A percentile compares a stretch with the other conserved stretches of the same genome.
Conservation (phyloP, 345 rosid genomes). For the Murraya paniculata region DNA sequence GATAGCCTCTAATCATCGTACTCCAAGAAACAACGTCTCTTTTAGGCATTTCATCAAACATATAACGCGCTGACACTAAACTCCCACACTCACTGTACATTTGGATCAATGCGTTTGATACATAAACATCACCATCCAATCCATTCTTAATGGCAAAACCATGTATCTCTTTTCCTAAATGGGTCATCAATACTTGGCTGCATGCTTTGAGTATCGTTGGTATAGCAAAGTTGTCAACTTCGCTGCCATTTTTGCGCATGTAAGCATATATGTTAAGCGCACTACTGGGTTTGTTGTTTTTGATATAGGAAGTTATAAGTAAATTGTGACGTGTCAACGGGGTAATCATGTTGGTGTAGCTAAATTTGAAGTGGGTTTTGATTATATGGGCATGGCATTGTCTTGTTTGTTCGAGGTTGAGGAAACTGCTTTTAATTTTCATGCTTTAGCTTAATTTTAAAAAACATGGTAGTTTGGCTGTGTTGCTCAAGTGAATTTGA, state of each 20-base stretch:
- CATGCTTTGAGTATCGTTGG: constrained; percentile 52
- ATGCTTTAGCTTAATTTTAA: neutral
- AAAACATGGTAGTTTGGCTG: neutral
- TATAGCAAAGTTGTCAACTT: constrained; percentile 36
- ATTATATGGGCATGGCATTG: constrained; percentile 32
- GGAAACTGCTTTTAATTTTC: neutral
- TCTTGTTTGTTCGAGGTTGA: constrained; percentile 27
- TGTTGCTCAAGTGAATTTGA: neutral
- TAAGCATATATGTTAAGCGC: constrained; percentile 29
- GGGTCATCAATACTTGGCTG: constrained; percentile 20
- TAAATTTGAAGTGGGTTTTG: constrained; percentile 18
- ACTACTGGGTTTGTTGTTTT: constrained; percentile 25
- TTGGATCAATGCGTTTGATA: constrained; percentile 37
- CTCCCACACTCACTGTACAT: constrained; percentile 42
- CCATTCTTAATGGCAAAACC: constrained; percentile 38
- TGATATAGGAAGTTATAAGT: constrained; percentile 35
- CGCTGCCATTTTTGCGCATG: constrained; percentile 24
- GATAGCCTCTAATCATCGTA: constrained; percentile 39
- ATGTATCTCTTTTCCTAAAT: constrained; percentile 44
- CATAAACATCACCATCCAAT: constrained; percentile 35
- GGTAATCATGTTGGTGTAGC: neutral
- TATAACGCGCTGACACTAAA: constrained; percentile 17
- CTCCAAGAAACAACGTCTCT: constrained; percentile 61
- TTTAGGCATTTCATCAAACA: constrained; percentile 41
- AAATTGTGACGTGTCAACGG: constrained; percentile 21